Evolutionary conservation across 768 basidiomycete species (phyloP).

Genomic region (Calocera cornea): DNA sequence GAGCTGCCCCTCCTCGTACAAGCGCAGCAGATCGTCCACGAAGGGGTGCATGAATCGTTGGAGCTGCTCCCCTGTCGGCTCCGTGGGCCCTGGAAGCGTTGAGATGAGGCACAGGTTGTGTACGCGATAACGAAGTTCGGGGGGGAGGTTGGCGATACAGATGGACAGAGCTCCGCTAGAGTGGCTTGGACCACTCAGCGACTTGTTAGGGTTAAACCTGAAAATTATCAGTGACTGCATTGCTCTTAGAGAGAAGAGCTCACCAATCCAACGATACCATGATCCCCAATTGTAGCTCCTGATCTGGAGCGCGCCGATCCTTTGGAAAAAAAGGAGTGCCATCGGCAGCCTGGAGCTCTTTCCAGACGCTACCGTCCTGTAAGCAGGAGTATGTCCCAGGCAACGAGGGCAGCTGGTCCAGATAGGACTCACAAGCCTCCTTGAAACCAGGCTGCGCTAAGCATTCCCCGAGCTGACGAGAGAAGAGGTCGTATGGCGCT

Average conservation of each 20-base stretch:
- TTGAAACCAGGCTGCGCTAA: background rate
- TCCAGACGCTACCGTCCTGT: background rate
- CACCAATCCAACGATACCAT: slow-evolving; percentile 2
- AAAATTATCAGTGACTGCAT: background rate
- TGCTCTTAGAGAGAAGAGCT: background rate
- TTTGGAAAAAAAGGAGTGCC: slow-evolving; percentile 1
- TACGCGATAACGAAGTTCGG: slow-evolving; percentile 21
- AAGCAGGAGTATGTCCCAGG: too few species aligned
- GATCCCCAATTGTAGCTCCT: background rate
- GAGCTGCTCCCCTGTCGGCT: slow-evolving; percentile 19
- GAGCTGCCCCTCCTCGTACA: slow-evolving; percentile 18
- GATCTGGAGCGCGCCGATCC: background rate
- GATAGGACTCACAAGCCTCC: background rate
- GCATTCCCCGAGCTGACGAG: background rate
- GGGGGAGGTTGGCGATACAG: slow-evolving; percentile 4
- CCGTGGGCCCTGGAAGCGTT: slow-evolving; percentile 22
- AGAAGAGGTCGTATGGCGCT: background rate
- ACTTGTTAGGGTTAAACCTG: background rate
- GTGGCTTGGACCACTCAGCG: slow-evolving; percentile 24
- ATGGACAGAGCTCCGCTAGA: slow-evolving; percentile 4
- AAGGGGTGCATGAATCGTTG: slow-evolving; percentile 20
- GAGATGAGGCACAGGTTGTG: slow-evolving; percentile 19
- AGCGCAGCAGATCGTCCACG: slow-evolving; percentile 20
- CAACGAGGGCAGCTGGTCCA: background rate
- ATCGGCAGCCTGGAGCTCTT: background rate